Evolutionary conservation across 371 early-diverging fungal species (phyloP).

Genomic region (Fennellomyces sp.): DNA sequence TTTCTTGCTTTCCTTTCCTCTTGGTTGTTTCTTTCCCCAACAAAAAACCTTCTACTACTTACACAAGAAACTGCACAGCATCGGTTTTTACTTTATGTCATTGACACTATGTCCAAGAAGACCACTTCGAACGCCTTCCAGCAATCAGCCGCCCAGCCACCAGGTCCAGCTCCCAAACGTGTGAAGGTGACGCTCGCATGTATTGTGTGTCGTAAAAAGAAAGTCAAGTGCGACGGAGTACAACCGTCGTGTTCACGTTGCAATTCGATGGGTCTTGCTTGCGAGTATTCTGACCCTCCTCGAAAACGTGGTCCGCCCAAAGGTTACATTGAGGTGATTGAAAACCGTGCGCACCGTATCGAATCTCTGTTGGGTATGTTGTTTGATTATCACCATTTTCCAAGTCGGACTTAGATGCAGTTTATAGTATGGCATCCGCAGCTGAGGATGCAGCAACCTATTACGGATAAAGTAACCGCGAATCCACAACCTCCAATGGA

Average conservation of each 20-base stretch:
- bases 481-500: neutral
- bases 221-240: constrained; percentile 53
- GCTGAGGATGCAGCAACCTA: constrained; percentile 2
- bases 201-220: constrained; percentile 49
- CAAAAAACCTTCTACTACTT: neutral
- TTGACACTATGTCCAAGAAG: constrained; percentile 24
- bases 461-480: neutral
- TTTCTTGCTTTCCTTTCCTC: constrained; percentile 1
- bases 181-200: constrained; percentile 54
- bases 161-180: constrained; percentile 26
- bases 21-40: neutral
- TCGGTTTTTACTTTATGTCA: constrained; percentile 14
- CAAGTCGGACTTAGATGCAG: neutral
- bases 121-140: constrained; percentile 13
- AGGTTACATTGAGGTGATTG: constrained; percentile 76
- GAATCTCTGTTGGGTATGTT: constrained; percentile 56
- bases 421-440: constrained; percentile 4
- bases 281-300: constrained; percentile 47
- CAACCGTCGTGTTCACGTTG: constrained; percentile 52
- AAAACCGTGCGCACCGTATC: constrained; percentile 67
- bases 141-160: constrained; percentile 15
- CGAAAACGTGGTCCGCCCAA: constrained; percentile 74
- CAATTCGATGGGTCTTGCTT: constrained; percentile 30
- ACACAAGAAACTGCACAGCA: neutral
- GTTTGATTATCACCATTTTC: too few relatives aligned